Conservation (phyloP, 176 grass and related monocot species). For the Rhynchospora tenuis region DNA sequence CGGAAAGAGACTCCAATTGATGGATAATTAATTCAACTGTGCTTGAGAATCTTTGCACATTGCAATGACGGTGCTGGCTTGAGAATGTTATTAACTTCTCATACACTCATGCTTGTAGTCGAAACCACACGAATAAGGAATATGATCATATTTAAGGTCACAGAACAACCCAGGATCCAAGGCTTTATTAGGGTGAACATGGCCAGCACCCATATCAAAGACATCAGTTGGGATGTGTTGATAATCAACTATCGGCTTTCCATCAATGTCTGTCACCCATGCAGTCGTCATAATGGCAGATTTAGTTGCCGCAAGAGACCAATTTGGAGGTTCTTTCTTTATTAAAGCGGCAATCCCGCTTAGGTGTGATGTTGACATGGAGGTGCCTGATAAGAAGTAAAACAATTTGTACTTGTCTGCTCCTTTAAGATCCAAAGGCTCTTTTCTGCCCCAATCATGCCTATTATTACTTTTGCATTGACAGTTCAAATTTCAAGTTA, state of each 20-base stretch:
- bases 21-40: constrained; percentile 17
- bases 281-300: too few species aligned
- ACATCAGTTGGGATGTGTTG: neutral
- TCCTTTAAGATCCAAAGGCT: too few species aligned
- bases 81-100: neutral
- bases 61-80: neutral
- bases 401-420: neutral
- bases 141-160: neutral
- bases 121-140: constrained; percentile 9
- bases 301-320: too few species aligned
- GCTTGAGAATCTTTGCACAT: neutral
- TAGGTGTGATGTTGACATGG: neutral
- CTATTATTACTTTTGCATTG: too few species aligned
- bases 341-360: neutral
- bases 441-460: too few species aligned
- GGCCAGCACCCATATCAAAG: neutral
- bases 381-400: neutral
- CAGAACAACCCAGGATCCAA: constrained; percentile 4
- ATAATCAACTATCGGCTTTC: too few species aligned
- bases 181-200: neutral
- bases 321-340: neutral
- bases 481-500: too few species aligned
- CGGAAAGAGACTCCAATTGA: neutral
- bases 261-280: too few species aligned
- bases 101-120: neutral